Conservation (phyloP, 1,139 yeast species). For the Protomyces macrosporus region DNA sequence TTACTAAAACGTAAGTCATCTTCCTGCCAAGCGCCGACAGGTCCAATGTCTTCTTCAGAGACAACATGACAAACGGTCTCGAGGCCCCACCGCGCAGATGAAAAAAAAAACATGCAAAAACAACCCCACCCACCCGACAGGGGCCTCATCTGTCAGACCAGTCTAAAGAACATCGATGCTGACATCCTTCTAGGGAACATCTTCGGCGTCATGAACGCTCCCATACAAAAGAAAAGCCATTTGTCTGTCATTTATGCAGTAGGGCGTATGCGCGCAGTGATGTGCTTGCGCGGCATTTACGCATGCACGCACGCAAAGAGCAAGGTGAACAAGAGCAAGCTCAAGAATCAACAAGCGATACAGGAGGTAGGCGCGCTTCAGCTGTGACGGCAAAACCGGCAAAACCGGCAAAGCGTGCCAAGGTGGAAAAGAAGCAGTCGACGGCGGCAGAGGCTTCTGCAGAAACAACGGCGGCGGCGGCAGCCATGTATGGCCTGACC, state of each 20-base stretch:
- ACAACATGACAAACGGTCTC: too few species aligned
- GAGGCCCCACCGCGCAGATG: neutral
- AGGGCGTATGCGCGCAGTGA: conserved; percentile 25
- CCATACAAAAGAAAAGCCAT: conserved; percentile 22
- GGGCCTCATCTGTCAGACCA: neutral
- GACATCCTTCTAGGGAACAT: neutral
- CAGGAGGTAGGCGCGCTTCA: neutral
- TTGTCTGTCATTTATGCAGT: conserved; percentile 17
- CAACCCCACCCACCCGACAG: neutral
- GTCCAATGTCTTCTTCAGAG: too few species aligned
- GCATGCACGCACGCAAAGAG: conserved; percentile 15
- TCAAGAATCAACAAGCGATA: neutral
- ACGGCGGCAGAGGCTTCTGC: neutral
- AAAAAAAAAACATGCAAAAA: neutral
- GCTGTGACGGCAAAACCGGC: neutral
- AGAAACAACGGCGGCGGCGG: neutral
- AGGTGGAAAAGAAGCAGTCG: neutral
- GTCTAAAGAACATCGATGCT: neutral
- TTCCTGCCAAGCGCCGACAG: too few species aligned
- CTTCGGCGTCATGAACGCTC: conserved; percentile 22
- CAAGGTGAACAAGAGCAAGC: neutral
- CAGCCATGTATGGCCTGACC: neutral
- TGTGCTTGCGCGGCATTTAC: conserved; percentile 21
- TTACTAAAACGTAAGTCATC: conserved; percentile 11
- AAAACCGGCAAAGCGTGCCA: neutral